Evolutionary conservation across 1,139 yeast genomes (phyloP).

Genomic region (Zygosaccharomyces sapae): DNA sequence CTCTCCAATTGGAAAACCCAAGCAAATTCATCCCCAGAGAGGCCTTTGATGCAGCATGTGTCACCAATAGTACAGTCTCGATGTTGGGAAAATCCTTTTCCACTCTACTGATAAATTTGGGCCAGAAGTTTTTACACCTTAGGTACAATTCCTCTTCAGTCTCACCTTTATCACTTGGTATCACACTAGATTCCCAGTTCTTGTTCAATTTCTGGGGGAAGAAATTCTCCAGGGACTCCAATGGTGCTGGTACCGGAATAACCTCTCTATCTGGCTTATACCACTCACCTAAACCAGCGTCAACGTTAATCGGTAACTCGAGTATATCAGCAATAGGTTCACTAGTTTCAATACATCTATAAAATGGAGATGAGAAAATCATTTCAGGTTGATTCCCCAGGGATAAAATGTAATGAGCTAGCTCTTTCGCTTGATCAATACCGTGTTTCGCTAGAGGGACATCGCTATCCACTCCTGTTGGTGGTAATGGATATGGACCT

Average conservation of each 20-base stretch:
- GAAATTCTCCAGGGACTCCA: constrained; percentile 44
- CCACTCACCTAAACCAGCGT: constrained; percentile 74
- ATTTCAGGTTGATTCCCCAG: constrained; percentile 55
- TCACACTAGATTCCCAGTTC: constrained; percentile 48
- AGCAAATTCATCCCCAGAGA: constrained; percentile 69
- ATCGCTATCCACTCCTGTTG: constrained; percentile 80
- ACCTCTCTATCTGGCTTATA: constrained; percentile 51
- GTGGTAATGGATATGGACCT: constrained; percentile 64
- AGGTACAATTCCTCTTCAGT: constrained; percentile 56
- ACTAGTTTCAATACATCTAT: constrained; percentile 85
- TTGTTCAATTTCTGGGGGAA: constrained; percentile 47
- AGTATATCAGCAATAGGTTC: constrained; percentile 58
- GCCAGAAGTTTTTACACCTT: constrained; percentile 51
- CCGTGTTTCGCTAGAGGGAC: constrained; percentile 80
- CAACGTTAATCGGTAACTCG: constrained; percentile 55
- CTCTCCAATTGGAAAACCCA: constrained; percentile 46
- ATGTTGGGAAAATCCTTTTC: constrained; percentile 52
- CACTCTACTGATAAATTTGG: constrained; percentile 47
- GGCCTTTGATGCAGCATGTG: constrained; percentile 83
- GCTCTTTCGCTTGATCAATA: constrained; percentile 68
- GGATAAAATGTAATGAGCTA: constrained; percentile 49
- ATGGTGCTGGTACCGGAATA: constrained; percentile 58
- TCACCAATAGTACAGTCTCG: constrained; percentile 55
- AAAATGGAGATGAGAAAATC: constrained; percentile 77
- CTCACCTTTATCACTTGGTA: constrained; percentile 67